Evolutionary conservation across 2,329 filamentous ascomycete genomes (phyloP).

Genomic region (Diaporthe humulicola): DNA sequence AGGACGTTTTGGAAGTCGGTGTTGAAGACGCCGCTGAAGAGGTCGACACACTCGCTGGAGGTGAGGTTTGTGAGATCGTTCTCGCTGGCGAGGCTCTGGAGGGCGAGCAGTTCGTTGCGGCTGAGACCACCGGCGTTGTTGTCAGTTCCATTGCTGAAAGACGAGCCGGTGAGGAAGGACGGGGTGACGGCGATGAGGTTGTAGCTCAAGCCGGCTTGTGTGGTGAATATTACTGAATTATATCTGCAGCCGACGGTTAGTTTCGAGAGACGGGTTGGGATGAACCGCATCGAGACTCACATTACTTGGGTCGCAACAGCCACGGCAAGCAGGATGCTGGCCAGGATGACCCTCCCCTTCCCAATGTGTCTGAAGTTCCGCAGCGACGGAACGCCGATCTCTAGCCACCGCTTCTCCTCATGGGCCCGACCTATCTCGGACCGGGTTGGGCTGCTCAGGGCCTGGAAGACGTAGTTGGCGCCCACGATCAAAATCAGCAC

Average conservation of each 20-base stretch:
- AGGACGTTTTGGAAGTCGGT: slow-evolving; percentile 51
- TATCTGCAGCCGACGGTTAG: slow-evolving; percentile 52
- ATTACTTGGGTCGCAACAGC: slow-evolving; percentile 64
- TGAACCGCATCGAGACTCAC: slow-evolving; percentile 49
- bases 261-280: neutral
- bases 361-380: slow-evolving; percentile 62
- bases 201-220: slow-evolving; percentile 51
- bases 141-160: slow-evolving; percentile 52
- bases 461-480: slow-evolving; percentile 67
- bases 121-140: slow-evolving; percentile 53
- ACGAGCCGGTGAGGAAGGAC: slow-evolving; percentile 52
- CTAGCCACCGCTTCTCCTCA: slow-evolving; percentile 60
- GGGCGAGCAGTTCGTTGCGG: slow-evolving; percentile 50
- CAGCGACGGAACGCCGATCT: slow-evolving; percentile 67
- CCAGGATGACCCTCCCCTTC: slow-evolving; percentile 54
- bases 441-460: slow-evolving; percentile 67
- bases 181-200: slow-evolving; percentile 52
- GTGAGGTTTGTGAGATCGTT: slow-evolving; percentile 50
- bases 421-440: slow-evolving; percentile 63
- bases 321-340: slow-evolving; percentile 54
- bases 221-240: slow-evolving; percentile 64
- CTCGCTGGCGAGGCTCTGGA: slow-evolving; percentile 51
- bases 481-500: slow-evolving; percentile 59
- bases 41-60: slow-evolving; percentile 47
- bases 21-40: slow-evolving; percentile 51